Base-by-base conservation (phyloP, 345 rosid species). In the Eucalyptus cloeziana region DNA sequence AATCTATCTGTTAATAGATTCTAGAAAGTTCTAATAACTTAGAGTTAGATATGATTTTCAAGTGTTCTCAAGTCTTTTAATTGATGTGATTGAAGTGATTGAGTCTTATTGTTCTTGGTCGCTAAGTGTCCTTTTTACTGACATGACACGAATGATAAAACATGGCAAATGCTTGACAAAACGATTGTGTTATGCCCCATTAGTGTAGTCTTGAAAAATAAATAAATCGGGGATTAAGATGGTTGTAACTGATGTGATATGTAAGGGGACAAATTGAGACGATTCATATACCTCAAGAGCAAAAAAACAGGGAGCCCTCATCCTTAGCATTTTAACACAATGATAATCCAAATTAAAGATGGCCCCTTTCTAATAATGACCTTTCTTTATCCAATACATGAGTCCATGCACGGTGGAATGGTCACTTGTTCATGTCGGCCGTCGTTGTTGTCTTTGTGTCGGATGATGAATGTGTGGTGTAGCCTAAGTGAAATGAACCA, bases 31-130 rank as follows among this genome's bases (percentile, higher is more conserved):
- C 4, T 33, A 33, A 33, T 8, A 69, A 33, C 21, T 8, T 2
- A 16, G 6, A 33, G 3, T 31, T 4, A 4, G 0, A 16, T 69
- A 5, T 0, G 7, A 0, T 17, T 33, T 69, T 33, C 2, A 3
- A 0, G 25, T 52, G 2, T 52, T 52, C 45, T 37, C 14, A 6
- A 0, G 27, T 9, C 81, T 37, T 71, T 37, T 37, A 21, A 37
- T 13, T 0, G 3, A 67, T 10, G 4, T 37, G 25, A 71, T 71
- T 71, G 44, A 71, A 69, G 43, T 21, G 11, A 1, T 69, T 0
- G 2, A 19, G 44, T 19, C 2, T 17, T 0, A 71, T 17, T 33
- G 7, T 19, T 69, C 12, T 19, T 33, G 21, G 21, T 69, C 0
- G 19, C 10, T 64, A 14, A 64, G 31, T 7, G 37, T 14, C 37